Base-by-base conservation (phyloP, 768 basidiomycete genomes). In the Lyophyllum shimeji region DNA sequence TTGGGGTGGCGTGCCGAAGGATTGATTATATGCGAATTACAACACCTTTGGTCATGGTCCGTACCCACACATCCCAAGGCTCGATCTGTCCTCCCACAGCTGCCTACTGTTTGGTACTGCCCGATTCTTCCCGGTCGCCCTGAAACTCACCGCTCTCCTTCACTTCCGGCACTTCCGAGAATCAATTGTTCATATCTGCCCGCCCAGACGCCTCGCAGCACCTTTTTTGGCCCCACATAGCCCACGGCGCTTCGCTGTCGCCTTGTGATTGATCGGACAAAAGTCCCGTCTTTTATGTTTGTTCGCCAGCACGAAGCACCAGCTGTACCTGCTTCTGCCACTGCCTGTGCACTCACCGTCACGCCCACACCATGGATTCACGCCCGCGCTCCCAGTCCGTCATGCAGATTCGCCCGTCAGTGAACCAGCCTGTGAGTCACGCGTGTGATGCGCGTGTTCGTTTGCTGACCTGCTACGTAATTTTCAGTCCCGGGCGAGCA, bases 401-500 rank as follows among this genome's bases (percentile, higher is more conserved):
- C 23, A 31, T 66, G 25, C 71, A 60, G 29, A 50, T 57, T n/a
- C 60, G 58, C 46, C 20, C 51, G n/a, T n/a, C 45, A 31, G n/a
- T n/a, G 9, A 33, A 27, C 20, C 33, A 6, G n/a, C 48, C 48
- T 3, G 48, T 50, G 17, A 34, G 48, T 50, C 48, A 29, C 25
- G n/a, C 17, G 3, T 17, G 3, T n/a, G 9, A 29, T 17, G n/a
- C n/a, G n/a, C n/a, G n/a, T n/a, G 3, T 11, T n/a, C 46, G 15
- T 18, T 12, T 18, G 17, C 27, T 27, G 24, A 25, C 23, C 2
- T 13, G 7, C 45, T 25, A 11, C 3, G 7, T 6, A 1, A 34
- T 21, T n/a, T n/a, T n/a, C n/a, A 75, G 74, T 56, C 60, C 43
- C 64, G 69, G 21, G 50, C 74, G 53, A 68, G 66, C 69, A 67